phyloP scores from a whole-genome alignment of 176 grass and related monocot species.

The Alloteropsis semialata region DNA sequence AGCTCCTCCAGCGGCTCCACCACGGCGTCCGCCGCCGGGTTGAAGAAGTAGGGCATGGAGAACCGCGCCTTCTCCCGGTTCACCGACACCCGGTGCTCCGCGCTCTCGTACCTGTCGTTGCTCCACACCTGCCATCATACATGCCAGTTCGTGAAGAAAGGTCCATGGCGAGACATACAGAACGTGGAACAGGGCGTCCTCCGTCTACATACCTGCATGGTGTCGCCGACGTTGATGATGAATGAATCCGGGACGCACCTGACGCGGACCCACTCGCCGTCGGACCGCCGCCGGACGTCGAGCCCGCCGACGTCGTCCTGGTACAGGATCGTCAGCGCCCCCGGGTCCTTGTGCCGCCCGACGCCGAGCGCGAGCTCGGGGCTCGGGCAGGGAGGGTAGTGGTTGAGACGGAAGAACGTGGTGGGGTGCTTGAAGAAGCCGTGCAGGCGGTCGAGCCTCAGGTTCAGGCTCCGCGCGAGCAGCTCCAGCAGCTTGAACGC shows the following conservation, averaged over 20 bases:
- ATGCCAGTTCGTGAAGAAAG: too few relatives aligned
- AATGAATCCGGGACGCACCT: conserved; percentile 53
- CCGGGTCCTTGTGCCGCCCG: conserved; percentile 80
- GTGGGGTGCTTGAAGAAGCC: conserved; percentile 66
- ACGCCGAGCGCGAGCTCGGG: conserved; percentile 77
- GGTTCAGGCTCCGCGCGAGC: conserved; percentile 61
- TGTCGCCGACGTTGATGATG: conserved; percentile 76
- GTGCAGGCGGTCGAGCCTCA: conserved; percentile 45
- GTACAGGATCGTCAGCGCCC: conserved; percentile 75
- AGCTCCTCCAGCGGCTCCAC: conserved; percentile 59
- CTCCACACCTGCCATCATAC: conserved; percentile 76
- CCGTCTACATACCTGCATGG: conserved; percentile 73
- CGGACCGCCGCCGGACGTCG: conserved; percentile 62
- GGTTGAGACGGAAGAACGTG: conserved; percentile 70
- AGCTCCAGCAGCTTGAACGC: conserved; percentile 69
- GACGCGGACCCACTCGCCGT: conserved; percentile 83
- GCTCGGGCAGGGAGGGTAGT: conserved; percentile 88
- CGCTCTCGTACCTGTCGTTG: conserved; percentile 77
- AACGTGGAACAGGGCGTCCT: too few relatives aligned
- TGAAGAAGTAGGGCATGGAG: conserved; percentile 74
- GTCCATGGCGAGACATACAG: too few relatives aligned
- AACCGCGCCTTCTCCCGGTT: conserved; percentile 58
- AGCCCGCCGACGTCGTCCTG: conserved; percentile 80
- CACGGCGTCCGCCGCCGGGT: conserved; percentile 39
- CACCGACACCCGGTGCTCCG: conserved; percentile 67